Evolutionary conservation across 805 yeast genomes (phyloP), one percentile per base, ranked within the genome.

Genomic region (Jamesozyma piceae): DNA sequence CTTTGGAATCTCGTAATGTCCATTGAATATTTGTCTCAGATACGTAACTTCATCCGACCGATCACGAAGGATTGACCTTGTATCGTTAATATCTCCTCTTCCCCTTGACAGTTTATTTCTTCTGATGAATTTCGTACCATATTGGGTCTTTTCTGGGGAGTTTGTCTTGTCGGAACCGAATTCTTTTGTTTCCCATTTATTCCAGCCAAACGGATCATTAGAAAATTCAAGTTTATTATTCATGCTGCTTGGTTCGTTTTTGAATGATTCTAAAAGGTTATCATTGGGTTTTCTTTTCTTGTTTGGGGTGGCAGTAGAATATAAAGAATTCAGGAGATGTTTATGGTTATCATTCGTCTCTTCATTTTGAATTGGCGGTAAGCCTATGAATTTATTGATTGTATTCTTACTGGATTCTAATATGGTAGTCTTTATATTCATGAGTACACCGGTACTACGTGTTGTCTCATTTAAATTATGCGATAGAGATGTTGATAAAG

Each of bases 101-200:
- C 31, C 30, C n/a, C 20, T 31, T 20, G 10, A 4, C 18, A 26
- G 13, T 22, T 45, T 53, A 8, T 44, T 43, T 40, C 55, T 55
- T 35, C 52, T 47, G 34, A 58, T 37, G 38, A 68, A 62, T 2
- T 57, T 46, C 1, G 71, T 65, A 3, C 74, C 74, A 44, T 70
- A 70, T 38, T 29, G 36, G n/a, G 34, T 20, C 19, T 28, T 10
- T 37, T 19, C 34, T 21, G 15, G 17, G 6, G n/a, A 26, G 11
- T 3, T 11, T 24, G 28, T 24, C n/a, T n/a, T n/a, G 17, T 32
- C 30, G 11, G 17, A 9, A 28, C 44, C 43, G 55, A 70, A 51
- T 53, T 71, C 60, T 24, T 55, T 49, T 5, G 55, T 47, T 31
- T 47, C 48, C 56, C 53, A 49, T 10, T 45, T 47, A 43, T 51